phyloP scores from a whole-genome alignment of 768 basidiomycete genomes.

The Russula sp. region DNA sequence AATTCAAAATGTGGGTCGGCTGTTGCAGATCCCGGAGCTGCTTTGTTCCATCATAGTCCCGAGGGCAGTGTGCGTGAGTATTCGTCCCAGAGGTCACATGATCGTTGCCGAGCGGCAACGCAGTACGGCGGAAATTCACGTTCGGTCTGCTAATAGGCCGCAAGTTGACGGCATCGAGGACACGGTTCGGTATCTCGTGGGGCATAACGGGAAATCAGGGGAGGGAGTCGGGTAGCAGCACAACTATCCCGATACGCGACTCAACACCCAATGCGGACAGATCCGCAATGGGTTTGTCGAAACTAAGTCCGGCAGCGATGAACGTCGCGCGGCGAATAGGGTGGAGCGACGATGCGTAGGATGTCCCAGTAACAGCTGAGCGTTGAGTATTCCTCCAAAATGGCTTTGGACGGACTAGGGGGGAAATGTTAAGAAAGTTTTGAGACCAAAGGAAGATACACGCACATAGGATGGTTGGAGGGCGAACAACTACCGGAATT shows the following conservation, averaged over 20 bases:
- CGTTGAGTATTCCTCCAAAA: slow-evolving; percentile 72
- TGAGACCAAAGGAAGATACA: slow-evolving; percentile 14
- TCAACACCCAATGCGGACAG: slow-evolving; percentile 31
- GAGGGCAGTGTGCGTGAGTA: neutral
- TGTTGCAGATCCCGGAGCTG: neutral
- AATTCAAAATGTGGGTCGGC: neutral
- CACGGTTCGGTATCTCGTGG: neutral
- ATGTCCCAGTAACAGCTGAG: slow-evolving; percentile 62
- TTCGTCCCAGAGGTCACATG: neutral
- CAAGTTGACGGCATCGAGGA: neutral
- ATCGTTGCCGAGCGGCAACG: neutral
- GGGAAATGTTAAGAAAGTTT: neutral
- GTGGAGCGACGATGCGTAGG: slow-evolving; percentile 66
- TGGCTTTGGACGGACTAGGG: slow-evolving; percentile 67
- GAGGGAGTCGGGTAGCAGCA: slow-evolving; percentile 17
- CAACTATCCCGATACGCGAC: slow-evolving; percentile 25
- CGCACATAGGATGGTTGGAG: slow-evolving; percentile 61
- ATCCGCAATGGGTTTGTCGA: slow-evolving; percentile 49
- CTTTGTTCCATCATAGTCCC: neutral
- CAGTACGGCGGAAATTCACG: slow-evolving; percentile 5
- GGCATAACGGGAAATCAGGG: neutral
- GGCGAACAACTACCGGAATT: slow-evolving; percentile 41
- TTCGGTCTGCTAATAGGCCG: slow-evolving; percentile 1
- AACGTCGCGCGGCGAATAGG: slow-evolving; percentile 73
- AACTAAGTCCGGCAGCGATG: slow-evolving; percentile 64